Percentiles rank a stretch among this genome's conserved stretches.
Evolutionary conservation across 176 grass and related monocot genomes (phyloP).

Genomic region (Musa acuminata): DNA sequence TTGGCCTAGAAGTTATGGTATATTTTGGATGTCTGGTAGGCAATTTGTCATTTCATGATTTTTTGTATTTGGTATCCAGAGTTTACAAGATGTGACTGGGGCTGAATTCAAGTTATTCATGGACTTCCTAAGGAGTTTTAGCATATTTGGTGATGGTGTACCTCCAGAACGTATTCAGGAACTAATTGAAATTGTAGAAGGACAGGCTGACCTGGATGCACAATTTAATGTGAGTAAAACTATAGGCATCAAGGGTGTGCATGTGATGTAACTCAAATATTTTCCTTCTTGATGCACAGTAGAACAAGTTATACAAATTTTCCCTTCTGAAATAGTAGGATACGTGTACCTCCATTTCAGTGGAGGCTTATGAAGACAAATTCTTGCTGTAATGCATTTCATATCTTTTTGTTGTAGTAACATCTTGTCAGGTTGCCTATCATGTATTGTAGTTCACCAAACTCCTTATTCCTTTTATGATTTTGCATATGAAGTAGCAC

Average conservation of each 20-base stretch:
- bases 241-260: background rate
- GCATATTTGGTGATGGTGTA: conserved; percentile 79
- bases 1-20: background rate
- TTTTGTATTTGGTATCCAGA: conserved; percentile 33
- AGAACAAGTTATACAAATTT: background rate
- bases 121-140: conserved; percentile 87
- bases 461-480: background rate
- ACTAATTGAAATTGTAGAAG: conserved; percentile 98
- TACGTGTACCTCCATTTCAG: background rate
- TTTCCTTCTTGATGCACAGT: background rate
- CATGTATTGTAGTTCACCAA: background rate
- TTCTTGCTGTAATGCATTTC: background rate
- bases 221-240: conserved; percentile 78
- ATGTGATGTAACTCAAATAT: background rate
- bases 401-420: background rate
- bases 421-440: background rate
- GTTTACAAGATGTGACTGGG: conserved; percentile 92
- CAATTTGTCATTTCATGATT: background rate
- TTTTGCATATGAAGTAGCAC: background rate
- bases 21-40: background rate
- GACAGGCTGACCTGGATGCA: conserved; percentile 83
- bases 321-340: background rate
- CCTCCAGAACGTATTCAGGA: conserved; percentile 82
- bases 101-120: conserved; percentile 95
- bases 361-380: background rate